Conservation (phyloP, 257 asterid species). For the Verbena officinalis region DNA sequence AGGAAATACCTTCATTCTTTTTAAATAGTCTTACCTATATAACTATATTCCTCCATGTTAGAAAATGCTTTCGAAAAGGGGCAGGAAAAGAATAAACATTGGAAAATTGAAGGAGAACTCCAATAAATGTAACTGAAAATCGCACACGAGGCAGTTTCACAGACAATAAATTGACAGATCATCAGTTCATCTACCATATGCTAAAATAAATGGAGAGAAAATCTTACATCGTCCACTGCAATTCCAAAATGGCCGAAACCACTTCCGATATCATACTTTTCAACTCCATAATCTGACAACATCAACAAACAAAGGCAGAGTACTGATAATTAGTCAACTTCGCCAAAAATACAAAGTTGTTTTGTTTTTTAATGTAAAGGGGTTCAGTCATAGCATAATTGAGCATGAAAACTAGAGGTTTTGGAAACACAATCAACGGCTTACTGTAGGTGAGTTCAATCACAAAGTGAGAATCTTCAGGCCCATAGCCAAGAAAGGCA, state of each 20-base stretch:
- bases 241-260: slow-evolving; percentile 97
- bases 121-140: slow-evolving; percentile 11
- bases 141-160: background rate
- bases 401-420: slow-evolving; percentile 23
- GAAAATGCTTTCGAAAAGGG: background rate
- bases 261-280: slow-evolving; percentile 84
- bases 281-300: slow-evolving; percentile 89
- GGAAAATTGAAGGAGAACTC: background rate
- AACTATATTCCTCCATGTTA: background rate
- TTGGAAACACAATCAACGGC: slow-evolving; percentile 28
- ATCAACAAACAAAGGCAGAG: slow-evolving; percentile 29
- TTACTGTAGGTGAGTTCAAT: slow-evolving; percentile 97
- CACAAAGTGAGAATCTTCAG: slow-evolving; percentile 97
- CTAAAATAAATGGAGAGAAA: slow-evolving; percentile 27
- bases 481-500: slow-evolving; percentile 98
- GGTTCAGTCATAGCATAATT: slow-evolving; percentile 18
- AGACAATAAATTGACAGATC: slow-evolving; percentile 11
- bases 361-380: background rate
- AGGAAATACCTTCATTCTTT: background rate
- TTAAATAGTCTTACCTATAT: background rate
- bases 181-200: slow-evolving; percentile 1
- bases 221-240: slow-evolving; percentile 95
- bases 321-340: slow-evolving; percentile 22
- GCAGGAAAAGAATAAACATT: background rate
- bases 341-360: slow-evolving; percentile 10